These are phyloP conservation scores for Ballota nigra DNA, from an alignment of 257 asterid genomes.

Conservation along the genomic window DNA sequence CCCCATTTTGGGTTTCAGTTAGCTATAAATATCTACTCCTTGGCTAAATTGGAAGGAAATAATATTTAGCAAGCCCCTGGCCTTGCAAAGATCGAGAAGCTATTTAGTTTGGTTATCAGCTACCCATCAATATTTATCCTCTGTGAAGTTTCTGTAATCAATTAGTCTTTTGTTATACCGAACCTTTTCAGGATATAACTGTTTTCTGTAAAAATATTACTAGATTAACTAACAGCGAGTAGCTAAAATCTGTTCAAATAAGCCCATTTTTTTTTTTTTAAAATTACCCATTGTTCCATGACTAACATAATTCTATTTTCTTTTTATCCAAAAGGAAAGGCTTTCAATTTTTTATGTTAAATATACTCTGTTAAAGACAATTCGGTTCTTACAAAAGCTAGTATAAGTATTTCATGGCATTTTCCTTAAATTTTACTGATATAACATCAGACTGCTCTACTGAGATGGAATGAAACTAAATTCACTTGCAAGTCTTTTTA, in stretches of 20 bases:
- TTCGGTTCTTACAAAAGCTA: neutral
- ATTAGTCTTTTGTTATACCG: neutral
- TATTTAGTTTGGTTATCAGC: slow-evolving; percentile 6
- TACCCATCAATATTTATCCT: neutral
- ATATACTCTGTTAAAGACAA: neutral
- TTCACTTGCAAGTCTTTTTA: neutral
- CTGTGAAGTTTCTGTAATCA: neutral
- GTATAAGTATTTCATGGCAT: neutral
- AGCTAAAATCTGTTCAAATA: neutral
- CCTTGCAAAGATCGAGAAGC: slow-evolving; percentile 16
- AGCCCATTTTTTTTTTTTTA: neutral
- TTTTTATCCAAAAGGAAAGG: slow-evolving; percentile 1
- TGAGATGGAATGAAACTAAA: slow-evolving; percentile 11
- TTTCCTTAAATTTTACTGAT: neutral
- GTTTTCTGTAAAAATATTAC: neutral
- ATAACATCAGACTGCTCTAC: neutral
- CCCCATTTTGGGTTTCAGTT: neutral
- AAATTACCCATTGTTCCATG: neutral
- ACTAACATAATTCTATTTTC: neutral
- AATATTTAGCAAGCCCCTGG: neutral
- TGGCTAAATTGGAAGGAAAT: neutral
- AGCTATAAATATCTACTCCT: neutral
- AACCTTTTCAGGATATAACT: neutral
- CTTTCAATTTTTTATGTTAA: neutral
- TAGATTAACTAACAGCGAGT: neutral